phyloP scores from a whole-genome alignment of 2,329 filamentous ascomycete genomes.

The Colletotrichum lindemuthianum region DNA sequence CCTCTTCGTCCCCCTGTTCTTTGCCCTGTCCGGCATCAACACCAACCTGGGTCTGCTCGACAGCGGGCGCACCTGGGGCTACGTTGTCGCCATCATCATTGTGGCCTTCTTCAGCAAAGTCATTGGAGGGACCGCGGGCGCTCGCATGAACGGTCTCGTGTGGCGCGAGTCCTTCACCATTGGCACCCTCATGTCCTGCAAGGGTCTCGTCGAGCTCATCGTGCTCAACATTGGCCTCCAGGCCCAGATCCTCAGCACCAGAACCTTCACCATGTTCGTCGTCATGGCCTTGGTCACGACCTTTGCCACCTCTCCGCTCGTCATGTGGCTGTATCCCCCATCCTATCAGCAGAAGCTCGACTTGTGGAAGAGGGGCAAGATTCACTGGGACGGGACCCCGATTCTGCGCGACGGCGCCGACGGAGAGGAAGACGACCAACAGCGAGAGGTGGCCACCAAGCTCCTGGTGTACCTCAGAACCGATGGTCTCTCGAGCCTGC shows the following conservation, averaged over 20 bases:
- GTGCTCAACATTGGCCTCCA: constrained; percentile 78
- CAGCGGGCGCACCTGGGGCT: constrained; percentile 81
- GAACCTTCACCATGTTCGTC: constrained; percentile 85
- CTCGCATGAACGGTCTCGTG: constrained; percentile 74
- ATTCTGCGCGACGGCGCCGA: constrained; percentile 45
- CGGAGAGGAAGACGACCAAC: constrained; percentile 45
- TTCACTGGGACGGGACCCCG: constrained; percentile 70
- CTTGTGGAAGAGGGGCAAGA: constrained; percentile 73
- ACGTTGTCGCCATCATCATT: constrained; percentile 81
- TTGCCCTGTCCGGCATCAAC: constrained; percentile 81
- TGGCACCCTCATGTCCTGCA: constrained; percentile 87
- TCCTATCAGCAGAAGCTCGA: constrained; percentile 52
- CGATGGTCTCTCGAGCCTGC: constrained; percentile 77
- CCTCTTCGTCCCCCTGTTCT: constrained; percentile 87
- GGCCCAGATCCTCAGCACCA: constrained; percentile 76
- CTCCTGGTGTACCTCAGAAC: constrained; percentile 60
- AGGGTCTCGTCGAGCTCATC: constrained; percentile 86
- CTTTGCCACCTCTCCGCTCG: constrained; percentile 78
- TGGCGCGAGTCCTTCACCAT: constrained; percentile 87
- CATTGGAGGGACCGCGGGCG: constrained; percentile 77
- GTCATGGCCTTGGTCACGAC: constrained; percentile 85
- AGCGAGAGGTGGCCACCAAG: constrained; percentile 39
- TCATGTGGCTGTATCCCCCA: constrained; percentile 72
- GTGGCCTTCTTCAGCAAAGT: constrained; percentile 84
- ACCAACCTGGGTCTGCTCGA: constrained; percentile 83